Base-by-base conservation (phyloP, 495 filamentous ascomycete species). In the Arthonia radiata region DNA sequence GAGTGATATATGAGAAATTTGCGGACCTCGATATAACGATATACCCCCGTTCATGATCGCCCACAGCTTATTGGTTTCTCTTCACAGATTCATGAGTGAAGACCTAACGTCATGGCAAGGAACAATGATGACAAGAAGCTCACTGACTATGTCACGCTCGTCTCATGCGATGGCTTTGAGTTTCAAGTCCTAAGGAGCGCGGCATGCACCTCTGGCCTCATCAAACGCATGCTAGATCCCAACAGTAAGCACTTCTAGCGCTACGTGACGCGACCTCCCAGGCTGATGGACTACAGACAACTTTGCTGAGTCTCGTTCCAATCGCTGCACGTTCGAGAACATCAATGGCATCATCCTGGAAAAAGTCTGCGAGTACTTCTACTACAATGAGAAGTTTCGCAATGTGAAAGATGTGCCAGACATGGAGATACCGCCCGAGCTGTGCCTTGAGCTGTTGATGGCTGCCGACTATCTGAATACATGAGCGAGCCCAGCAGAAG, bases 91-190 rank as follows among this genome's bases (percentile, higher is more conserved):
- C n/a, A n/a, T n/a, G n/a, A n/a, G n/a, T n/a, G n/a, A n/a, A n/a
- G n/a, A n/a, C n/a, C n/a, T n/a, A n/a, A n/a, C n/a, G n/a, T n/a
- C n/a, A n/a, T n/a, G n/a, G n/a, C n/a, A n/a, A n/a, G n/a, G n/a
- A n/a, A n/a, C n/a, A n/a, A n/a, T n/a, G n/a, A n/a, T n/a, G n/a
- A n/a, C n/a, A n/a, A n/a, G n/a, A n/a, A n/a, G n/a, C n/a, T n/a
- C n/a, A n/a, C 17, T 23, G 64, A 74, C 33, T 93, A 74, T 37
- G 67, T 94, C 28, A 91, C 86, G 1, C 60, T 97, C 3, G 56
- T 90, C 12, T 93, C 82, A 0, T 59, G 53, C 31, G 89, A 94
- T 44, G 76, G 70, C 24, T 92, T 72, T 46, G 78, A 91, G 43
- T 94, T 82, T 43, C 62, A 90, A 25, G 50, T 93, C 18, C 67